Evolutionary conservation across 2,329 filamentous ascomycete species (phyloP).

Genomic region (Aschersonia sp.): DNA sequence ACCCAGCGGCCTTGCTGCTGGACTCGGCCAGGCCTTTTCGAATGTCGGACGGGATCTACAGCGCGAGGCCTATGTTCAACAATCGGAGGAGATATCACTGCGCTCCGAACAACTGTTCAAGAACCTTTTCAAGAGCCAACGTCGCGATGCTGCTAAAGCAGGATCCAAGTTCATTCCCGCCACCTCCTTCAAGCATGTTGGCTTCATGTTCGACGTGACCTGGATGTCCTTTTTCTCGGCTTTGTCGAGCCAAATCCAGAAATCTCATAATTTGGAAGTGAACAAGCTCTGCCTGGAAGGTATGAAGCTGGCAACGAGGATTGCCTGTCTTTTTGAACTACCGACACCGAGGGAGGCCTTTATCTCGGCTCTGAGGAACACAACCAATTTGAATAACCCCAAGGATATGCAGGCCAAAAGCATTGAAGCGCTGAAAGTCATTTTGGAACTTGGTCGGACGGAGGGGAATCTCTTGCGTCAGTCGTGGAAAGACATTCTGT

Average conservation of each 20-base stretch:
- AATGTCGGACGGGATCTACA: constrained; percentile 86
- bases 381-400: constrained; percentile 90
- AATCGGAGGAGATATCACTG: constrained; percentile 78
- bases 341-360: constrained; percentile 92
- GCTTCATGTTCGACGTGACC: constrained; percentile 95
- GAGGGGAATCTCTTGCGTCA: constrained; percentile 81
- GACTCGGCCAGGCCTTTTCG: constrained; percentile 76
- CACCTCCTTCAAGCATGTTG: constrained; percentile 85
- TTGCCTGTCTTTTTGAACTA: constrained; percentile 85
- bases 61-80: constrained; percentile 83
- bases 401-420: constrained; percentile 95
- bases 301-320: constrained; percentile 83
- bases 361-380: constrained; percentile 80
- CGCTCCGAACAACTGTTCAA: constrained; percentile 78
- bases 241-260: constrained; percentile 83
- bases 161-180: constrained; percentile 74
- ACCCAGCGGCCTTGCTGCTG: constrained; percentile 54
- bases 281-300: constrained; percentile 90
- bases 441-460: constrained; percentile 82
- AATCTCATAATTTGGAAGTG: constrained; percentile 82
- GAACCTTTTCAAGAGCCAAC: constrained; percentile 78
- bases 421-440: constrained; percentile 79
- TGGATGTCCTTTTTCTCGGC: constrained; percentile 99
- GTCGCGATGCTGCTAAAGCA: constrained; percentile 58
- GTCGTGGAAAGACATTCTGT: constrained; percentile 91